phyloP scores from a whole-genome alignment of 306 rosid genomes.

The Quercus alba region DNA sequence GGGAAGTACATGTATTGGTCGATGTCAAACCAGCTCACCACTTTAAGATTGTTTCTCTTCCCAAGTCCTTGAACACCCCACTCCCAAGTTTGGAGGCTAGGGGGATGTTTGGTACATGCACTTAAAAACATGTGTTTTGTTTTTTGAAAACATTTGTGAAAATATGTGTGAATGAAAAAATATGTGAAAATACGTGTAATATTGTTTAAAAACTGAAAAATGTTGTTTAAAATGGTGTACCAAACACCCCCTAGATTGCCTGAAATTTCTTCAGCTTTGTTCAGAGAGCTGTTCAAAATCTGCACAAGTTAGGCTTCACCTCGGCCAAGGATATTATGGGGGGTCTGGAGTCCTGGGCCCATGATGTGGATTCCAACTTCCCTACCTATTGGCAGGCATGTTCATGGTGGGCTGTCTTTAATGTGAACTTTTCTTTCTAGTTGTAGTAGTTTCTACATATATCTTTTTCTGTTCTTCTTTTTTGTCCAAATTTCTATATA shows the following conservation, averaged over 20 bases:
- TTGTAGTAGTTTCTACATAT: neutral
- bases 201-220: too few relatives aligned
- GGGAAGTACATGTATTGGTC: constrained; percentile 63
- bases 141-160: too few relatives aligned
- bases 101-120: too few relatives aligned
- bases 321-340: constrained; percentile 83
- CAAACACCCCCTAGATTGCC: constrained; percentile 27
- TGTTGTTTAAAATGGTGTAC: too few relatives aligned
- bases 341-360: constrained; percentile 80
- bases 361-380: constrained; percentile 68
- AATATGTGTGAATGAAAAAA: too few relatives aligned
- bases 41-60: constrained; percentile 84
- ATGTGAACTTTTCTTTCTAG: neutral
- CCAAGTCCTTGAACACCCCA: constrained; percentile 76
- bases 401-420: neutral
- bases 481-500: neutral
- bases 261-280: constrained; percentile 19
- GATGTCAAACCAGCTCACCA: constrained; percentile 90
- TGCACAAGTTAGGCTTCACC: constrained; percentile 63
- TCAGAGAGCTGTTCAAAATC: constrained; percentile 69
- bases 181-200: too few relatives aligned
- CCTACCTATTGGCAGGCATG: constrained; percentile 43
- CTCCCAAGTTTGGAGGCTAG: constrained; percentile 56
- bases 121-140: too few relatives aligned
- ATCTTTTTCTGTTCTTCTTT: neutral